phyloP scores from a whole-genome alignment of 2,329 filamentous ascomycete species.

The Hortaea sp. region DNA sequence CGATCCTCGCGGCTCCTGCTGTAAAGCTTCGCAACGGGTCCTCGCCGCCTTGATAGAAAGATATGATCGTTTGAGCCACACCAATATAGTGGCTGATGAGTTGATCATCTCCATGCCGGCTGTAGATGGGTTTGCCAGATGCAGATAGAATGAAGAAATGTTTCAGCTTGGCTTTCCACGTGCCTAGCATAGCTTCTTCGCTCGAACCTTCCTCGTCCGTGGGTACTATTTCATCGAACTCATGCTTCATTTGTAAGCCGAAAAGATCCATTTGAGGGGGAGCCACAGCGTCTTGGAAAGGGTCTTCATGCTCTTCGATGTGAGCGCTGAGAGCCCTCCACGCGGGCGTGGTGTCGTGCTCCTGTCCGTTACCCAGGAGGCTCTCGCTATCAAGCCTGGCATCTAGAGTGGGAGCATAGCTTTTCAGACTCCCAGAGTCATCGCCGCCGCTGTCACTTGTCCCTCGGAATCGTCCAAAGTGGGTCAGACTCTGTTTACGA shows the following conservation, averaged over 20 bases:
- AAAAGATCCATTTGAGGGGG: conserved; percentile 36
- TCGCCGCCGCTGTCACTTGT: conserved; percentile 46
- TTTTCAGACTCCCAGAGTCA: conserved; percentile 57
- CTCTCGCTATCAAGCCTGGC: conserved; percentile 68
- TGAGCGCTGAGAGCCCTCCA: conserved; percentile 59
- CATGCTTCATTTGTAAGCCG: conserved; percentile 58
- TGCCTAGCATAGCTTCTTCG: conserved; percentile 48
- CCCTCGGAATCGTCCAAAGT: conserved; percentile 33
- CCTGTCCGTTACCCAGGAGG: conserved; percentile 62
- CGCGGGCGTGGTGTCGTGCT: conserved; percentile 53
- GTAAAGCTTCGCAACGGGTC: conserved; percentile 75
- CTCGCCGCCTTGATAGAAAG: conserved; percentile 76
- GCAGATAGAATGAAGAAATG: conserved; percentile 95
- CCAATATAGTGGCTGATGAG: conserved; percentile 91
- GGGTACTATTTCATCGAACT: conserved; percentile 68
- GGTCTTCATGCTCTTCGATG: conserved; percentile 42
- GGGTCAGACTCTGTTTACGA: conserved; percentile 29
- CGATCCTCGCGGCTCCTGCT: conserved; percentile 77
- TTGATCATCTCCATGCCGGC: conserved; percentile 80
- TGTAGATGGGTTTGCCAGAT: conserved; percentile 95
- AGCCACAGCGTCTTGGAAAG: conserved; percentile 47
- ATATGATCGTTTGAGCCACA: conserved; percentile 93
- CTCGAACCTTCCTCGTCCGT: conserved; percentile 44
- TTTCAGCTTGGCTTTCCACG: conserved; percentile 89
- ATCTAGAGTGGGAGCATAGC: conserved; percentile 54